Evolutionary conservation across 2,329 filamentous ascomycete species (phyloP).

Genomic region (Penicillium sp.): DNA sequence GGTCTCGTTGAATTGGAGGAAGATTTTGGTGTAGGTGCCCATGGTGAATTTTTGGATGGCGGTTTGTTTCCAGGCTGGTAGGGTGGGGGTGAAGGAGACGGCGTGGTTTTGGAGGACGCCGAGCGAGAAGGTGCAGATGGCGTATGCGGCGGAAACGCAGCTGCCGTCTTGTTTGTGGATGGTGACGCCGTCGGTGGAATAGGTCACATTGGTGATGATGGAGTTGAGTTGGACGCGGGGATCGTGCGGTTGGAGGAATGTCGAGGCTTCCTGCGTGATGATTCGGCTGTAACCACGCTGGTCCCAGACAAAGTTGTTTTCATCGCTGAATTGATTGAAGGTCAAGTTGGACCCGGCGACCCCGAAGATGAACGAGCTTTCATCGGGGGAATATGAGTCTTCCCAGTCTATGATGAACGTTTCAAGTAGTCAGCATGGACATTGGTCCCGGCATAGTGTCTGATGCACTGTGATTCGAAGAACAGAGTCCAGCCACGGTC

Average conservation of each 20-base stretch:
- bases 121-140: slow-evolving; percentile 61
- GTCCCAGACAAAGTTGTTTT: slow-evolving; percentile 58
- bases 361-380: slow-evolving; percentile 52
- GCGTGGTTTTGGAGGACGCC: slow-evolving; percentile 60
- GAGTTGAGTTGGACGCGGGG: slow-evolving; percentile 54
- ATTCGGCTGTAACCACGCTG: slow-evolving; percentile 56
- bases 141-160: slow-evolving; percentile 56
- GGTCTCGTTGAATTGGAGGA: slow-evolving; percentile 60
- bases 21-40: slow-evolving; percentile 69
- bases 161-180: slow-evolving; percentile 49
- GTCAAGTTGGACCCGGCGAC: slow-evolving; percentile 54
- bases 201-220: slow-evolving; percentile 50
- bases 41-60: slow-evolving; percentile 61
- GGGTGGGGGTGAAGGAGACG: slow-evolving; percentile 52
- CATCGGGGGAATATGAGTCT: slow-evolving; percentile 51
- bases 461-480: too few relatives aligned
- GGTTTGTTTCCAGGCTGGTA: slow-evolving; percentile 60
- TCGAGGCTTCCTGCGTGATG: slow-evolving; percentile 51
- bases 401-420: slow-evolving; percentile 48
- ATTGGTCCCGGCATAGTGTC: too few relatives aligned
- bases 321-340: slow-evolving; percentile 57
- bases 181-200: slow-evolving; percentile 49
- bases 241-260: slow-evolving; percentile 54
- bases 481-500: too few relatives aligned
- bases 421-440: too few relatives aligned